A percentile compares a stretch with the other conserved stretches of the same genome.
phyloP scores from a whole-genome alignment of 352 stramenopile species.

The Globisporangium radiosum region DNA sequence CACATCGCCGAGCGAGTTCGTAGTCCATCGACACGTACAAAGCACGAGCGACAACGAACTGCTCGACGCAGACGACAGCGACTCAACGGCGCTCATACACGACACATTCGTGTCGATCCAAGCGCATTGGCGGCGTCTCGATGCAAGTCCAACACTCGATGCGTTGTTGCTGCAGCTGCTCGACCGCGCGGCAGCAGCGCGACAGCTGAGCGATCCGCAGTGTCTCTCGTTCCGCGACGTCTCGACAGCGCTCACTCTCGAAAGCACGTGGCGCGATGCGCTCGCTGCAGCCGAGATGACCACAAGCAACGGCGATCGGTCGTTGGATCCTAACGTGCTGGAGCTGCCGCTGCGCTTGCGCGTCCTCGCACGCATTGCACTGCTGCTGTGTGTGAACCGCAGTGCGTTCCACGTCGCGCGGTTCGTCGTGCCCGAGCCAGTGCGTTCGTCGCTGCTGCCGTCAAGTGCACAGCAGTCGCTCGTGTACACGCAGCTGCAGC shows the following conservation, averaged over 20 bases:
- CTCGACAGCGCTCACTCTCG: conserved; percentile 18
- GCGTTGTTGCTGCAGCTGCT: conserved; percentile 21
- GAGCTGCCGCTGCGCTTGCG: neutral
- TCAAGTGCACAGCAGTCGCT: neutral
- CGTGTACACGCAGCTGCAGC: too few species aligned
- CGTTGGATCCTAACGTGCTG: too few species aligned
- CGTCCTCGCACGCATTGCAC: conserved; percentile 23
- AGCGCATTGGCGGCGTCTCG: neutral
- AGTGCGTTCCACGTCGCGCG: conserved; percentile 32
- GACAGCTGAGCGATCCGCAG: conserved; percentile 12
- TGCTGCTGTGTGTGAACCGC: conserved; percentile 41
- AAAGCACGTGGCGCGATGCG: conserved; percentile 5
- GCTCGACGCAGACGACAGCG: neutral
- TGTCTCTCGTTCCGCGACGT: conserved; percentile 28
- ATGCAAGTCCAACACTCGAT: conserved; percentile 10
- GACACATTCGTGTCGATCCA: conserved; percentile 1
- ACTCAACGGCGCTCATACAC: too few species aligned
- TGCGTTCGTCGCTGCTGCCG: neutral
- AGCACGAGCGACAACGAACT: neutral
- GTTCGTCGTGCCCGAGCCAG: conserved; percentile 20
- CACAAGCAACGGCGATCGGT: neutral
- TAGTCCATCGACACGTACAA: conserved; percentile 23
- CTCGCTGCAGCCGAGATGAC: neutral
- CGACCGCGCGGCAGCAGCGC: conserved; percentile 17
- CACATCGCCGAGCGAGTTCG: conserved; percentile 30